Evolutionary conservation across 1,139 yeast genomes (phyloP).

Genomic region (Spencermartinsiella ligniputridi): DNA sequence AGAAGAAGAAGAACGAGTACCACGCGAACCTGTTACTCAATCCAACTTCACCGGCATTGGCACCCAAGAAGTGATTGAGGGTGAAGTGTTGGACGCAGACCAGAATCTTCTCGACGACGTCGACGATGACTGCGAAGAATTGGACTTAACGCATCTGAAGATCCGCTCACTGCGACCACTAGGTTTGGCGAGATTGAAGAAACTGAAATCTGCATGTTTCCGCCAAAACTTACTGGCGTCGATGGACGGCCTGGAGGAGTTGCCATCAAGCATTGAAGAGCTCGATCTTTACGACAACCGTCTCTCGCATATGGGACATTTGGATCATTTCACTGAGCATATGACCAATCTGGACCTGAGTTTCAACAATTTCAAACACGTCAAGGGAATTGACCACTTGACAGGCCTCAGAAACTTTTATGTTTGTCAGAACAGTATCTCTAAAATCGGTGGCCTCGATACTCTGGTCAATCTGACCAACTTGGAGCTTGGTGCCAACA

Average conservation of each 20-base stretch:
- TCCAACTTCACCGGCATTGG: background rate
- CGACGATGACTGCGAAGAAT: constrained; percentile 57
- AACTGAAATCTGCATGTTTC: constrained; percentile 60
- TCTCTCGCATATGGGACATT: constrained; percentile 75
- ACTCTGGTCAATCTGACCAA: constrained; percentile 57
- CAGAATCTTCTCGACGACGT: constrained; percentile 59
- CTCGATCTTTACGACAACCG: constrained; percentile 90
- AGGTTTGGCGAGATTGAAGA: constrained; percentile 45
- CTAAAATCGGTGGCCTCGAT: constrained; percentile 64
- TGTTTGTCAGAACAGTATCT: constrained; percentile 84
- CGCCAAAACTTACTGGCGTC: constrained; percentile 81
- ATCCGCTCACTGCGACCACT: constrained; percentile 64
- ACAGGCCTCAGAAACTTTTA: constrained; percentile 62
- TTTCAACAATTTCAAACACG: constrained; percentile 83
- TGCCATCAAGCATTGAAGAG: constrained; percentile 62
- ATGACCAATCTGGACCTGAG: constrained; percentile 72
- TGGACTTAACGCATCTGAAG: constrained; percentile 78
- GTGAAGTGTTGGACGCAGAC: constrained; percentile 24
- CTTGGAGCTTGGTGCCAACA: constrained; percentile 90
- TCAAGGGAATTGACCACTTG: constrained; percentile 70
- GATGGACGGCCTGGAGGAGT: constrained; percentile 61
- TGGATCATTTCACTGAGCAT: constrained; percentile 51
- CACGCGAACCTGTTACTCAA: background rate
- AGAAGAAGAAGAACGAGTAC: background rate
- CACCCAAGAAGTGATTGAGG: constrained; percentile 20